These are phyloP conservation scores for Xylariaceae sp. DNA, from an alignment of 2,329 filamentous ascomycete genomes.

Conservation along the genomic window DNA sequence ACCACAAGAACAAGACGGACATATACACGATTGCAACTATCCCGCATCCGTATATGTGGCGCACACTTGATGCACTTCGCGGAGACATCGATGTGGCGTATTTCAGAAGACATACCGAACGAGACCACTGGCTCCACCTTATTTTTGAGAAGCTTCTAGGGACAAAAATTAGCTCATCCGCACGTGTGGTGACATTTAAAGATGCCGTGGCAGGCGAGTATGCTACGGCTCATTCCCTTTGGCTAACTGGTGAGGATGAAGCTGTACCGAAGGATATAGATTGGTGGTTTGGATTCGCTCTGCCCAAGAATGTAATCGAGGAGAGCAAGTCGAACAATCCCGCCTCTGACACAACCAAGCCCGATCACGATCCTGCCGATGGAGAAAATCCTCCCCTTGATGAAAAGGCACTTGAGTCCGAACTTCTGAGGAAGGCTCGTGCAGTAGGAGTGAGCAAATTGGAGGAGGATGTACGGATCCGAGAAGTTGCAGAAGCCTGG, in stretches of 20 bases:
- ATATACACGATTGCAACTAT: conserved; percentile 82
- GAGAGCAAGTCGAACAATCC: conserved; percentile 54
- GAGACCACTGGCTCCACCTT: conserved; percentile 74
- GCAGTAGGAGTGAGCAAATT: conserved; percentile 43
- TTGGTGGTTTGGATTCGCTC: conserved; percentile 83
- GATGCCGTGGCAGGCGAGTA: conserved; percentile 70
- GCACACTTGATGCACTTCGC: conserved; percentile 61
- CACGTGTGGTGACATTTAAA: conserved; percentile 73
- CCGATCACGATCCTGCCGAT: conserved; percentile 43
- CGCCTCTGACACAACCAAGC: conserved; percentile 52
- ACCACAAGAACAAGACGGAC: conserved; percentile 67
- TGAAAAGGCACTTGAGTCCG: conserved; percentile 51
- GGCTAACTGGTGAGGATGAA: conserved; percentile 69
- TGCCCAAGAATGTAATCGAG: conserved; percentile 57
- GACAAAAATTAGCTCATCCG: conserved; percentile 56
- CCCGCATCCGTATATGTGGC: conserved; percentile 85
- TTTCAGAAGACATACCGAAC: conserved; percentile 63
- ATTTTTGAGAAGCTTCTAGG: conserved; percentile 68
- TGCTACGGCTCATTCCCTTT: conserved; percentile 63
- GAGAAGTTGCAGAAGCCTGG: conserved; percentile 59
- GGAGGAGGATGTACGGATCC: conserved; percentile 42
- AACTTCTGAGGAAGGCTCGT: conserved; percentile 51
- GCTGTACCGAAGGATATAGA: conserved; percentile 66
- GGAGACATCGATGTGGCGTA: conserved; percentile 59
- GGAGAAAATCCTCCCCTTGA: conserved; percentile 49